phyloP scores from a whole-genome alignment of 1,284 basidiomycete genomes.

The Sanguinoderma infundibulare region DNA sequence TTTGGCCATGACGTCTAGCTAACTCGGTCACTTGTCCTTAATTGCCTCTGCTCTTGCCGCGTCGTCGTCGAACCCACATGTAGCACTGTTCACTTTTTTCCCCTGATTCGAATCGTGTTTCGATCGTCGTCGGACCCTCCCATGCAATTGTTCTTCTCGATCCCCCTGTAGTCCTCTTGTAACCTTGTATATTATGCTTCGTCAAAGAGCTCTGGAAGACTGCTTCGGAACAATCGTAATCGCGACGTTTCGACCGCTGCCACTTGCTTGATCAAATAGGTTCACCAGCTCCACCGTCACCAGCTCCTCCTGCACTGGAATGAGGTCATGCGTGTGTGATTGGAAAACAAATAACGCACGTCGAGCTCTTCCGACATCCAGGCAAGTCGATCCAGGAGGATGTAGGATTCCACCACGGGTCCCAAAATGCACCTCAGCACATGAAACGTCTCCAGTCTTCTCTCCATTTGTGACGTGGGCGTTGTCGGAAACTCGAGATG shows the following conservation, averaged over 20 bases:
- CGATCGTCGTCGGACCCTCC: neutral
- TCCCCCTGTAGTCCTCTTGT: no score
- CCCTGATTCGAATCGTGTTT: slow-evolving; percentile 1
- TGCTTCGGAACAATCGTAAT: slow-evolving; percentile 32
- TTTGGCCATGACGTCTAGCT: slow-evolving; percentile 8
- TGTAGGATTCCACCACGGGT: slow-evolving; percentile 44
- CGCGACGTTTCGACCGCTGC: slow-evolving; percentile 68
- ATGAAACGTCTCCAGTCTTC: slow-evolving; percentile 43
- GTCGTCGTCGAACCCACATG: slow-evolving; percentile 24
- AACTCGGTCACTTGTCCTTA: slow-evolving; percentile 4
- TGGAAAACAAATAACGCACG: slow-evolving; percentile 12
- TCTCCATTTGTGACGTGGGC: slow-evolving; percentile 26
- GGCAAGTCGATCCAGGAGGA: slow-evolving; percentile 42
- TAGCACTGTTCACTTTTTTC: slow-evolving; percentile 19
- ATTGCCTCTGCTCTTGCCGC: slow-evolving; percentile 23
- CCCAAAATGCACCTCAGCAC: slow-evolving; percentile 44
- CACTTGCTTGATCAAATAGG: slow-evolving; percentile 67
- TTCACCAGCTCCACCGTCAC: slow-evolving; percentile 55
- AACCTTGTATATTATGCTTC: slow-evolving; percentile 22
- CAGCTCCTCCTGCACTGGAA: slow-evolving; percentile 2
- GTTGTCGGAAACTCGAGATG: neutral
- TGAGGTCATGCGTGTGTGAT: neutral
- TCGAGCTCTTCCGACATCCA: slow-evolving; percentile 39
- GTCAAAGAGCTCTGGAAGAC: slow-evolving; percentile 8
- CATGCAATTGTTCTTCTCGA: neutral